Base-by-base conservation (phyloP, 2,329 filamentous ascomycete species). In the Daldinia sp. region DNA sequence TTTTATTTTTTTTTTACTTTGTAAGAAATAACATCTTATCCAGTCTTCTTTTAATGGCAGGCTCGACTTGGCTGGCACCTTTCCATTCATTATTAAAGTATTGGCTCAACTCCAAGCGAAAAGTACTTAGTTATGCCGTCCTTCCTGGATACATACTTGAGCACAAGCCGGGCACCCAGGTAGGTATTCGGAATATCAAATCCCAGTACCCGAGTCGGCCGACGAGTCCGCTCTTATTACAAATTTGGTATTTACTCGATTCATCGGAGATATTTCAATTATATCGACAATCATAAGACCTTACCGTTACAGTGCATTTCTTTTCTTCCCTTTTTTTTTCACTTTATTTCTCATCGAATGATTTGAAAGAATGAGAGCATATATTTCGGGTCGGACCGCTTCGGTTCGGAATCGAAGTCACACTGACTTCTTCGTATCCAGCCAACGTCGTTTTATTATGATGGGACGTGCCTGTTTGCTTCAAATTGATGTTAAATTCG, bases 141-240 rank as follows among this genome's bases (percentile, higher is more conserved):
- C 21, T 25, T 2, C 21, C 10, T 10, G n/a, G 13, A 43, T 27
- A 15, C 39, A 43, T 27, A n/a, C n/a, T n/a, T n/a, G n/a, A n/a
- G n/a, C n/a, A n/a, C n/a, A n/a, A n/a, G n/a, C n/a, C n/a, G n/a
- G n/a, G n/a, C n/a, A n/a, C n/a, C n/a, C n/a, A n/a, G n/a, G 39
- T n/a, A 25, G 11, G 19, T 29, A 4, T 29, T 27, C 45, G 56
- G 30, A 49, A 56, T 47, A 13, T 41, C 23, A 30, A 47, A 13
- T 51, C 32, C 45, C 32, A 32, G 27, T 32, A 49, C 23, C 27
- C 39, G 21, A 15, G 1, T 45, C 39, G 39, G 39, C 39, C 39
- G 39, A 45, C 39, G 29, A 50, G 47, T 30, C 32, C 50, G 39
- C 23, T 41, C 35, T 54, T 11, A 23, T 50, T 19, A 50, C 30